Evolutionary conservation across 768 basidiomycete species (phyloP), one percentile per base, ranked within the genome.

Genomic region (Mycena maculata): DNA sequence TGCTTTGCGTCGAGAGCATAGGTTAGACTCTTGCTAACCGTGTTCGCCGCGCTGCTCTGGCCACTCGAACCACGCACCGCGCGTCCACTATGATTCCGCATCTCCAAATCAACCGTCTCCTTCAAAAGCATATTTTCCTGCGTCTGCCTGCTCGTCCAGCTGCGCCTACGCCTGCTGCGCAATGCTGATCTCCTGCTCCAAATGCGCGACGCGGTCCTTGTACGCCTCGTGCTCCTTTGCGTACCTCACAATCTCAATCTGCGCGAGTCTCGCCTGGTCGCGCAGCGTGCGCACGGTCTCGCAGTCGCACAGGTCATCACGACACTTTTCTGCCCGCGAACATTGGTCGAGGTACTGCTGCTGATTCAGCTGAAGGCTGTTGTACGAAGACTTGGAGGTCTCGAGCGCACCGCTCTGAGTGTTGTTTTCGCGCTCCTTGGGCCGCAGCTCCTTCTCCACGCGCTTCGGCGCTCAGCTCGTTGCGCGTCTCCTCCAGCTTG

Each of bases 81-180:
- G 23, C n/a, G 78, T 79, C 42, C 76, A 7, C 83, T 80, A 52
- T 77, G 80, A 57, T 81, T 87, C 42, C 95, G 85, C 84, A 96
- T 87, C 78, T 96, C 95, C 50, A 95, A 86, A 75, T 98, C 96
- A 71, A 98, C 98, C 2, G 96, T 98, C 83, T 98, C 96, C 76
- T 97, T 97, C 66, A 98, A 83, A 74, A 94, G 79, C 70, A 97
- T 76, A 73, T 98, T 98, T 83, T 96, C 94, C 73, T 95, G 93
- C 81, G 97, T 98, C 82, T 98, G n/a, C n/a, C n/a, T n/a, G 96
- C 72, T 92, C 91, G 65, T 96, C 94, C 38, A 98, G 85, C 65
- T 89, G 86, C 0, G 83, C 86, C 57, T 93, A 90, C 1, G 92
- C 90, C 71, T 89, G 86, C 56, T 91, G 88, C 5, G 94, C 93